Percentiles rank a stretch among this genome's conserved stretches.
These are phyloP conservation scores for Nicotiana sylvestris DNA, from an alignment of 257 asterid species.

Conservation along the genomic window DNA sequence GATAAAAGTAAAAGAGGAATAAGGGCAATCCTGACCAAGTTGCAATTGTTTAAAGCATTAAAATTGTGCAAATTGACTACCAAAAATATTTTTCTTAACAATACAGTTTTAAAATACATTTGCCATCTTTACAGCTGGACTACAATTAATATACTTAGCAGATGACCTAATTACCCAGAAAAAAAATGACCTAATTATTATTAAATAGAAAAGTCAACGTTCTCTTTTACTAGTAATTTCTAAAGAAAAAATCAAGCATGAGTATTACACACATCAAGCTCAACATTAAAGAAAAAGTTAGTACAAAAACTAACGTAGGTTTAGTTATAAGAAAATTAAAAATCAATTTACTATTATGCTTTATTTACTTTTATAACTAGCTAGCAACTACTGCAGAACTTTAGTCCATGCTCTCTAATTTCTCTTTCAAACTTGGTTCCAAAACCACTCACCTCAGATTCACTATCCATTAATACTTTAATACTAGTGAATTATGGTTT, in stretches of 20 bases:
- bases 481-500: not conserved
- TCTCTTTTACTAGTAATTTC: not conserved
- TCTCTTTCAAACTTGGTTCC: too few relatives aligned
- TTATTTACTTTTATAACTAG: too few relatives aligned
- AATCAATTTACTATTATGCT: too few relatives aligned
- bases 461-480: not conserved
- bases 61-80: not conserved
- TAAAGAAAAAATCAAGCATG: not conserved
- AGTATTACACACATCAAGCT: not conserved
- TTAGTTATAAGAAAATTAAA: too few relatives aligned
- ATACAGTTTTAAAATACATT: not conserved
- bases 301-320: too few relatives aligned
- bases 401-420: too few relatives aligned
- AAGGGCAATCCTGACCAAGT: not conserved
- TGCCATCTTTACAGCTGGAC: not conserved
- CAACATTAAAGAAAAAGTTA: not conserved
- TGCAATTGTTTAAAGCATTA: not conserved
- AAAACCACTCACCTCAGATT: not conserved
- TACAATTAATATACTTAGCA: not conserved
- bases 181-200: too few relatives aligned
- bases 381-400: too few relatives aligned
- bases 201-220: not conserved
- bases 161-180: not conserved
- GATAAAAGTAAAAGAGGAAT: not conserved
- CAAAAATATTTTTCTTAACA: not conserved